Percentiles rank a stretch among this genome's conserved stretches.
Conservation (phyloP, 305 asterid genomes). For the Fraxinus sp. region DNA sequence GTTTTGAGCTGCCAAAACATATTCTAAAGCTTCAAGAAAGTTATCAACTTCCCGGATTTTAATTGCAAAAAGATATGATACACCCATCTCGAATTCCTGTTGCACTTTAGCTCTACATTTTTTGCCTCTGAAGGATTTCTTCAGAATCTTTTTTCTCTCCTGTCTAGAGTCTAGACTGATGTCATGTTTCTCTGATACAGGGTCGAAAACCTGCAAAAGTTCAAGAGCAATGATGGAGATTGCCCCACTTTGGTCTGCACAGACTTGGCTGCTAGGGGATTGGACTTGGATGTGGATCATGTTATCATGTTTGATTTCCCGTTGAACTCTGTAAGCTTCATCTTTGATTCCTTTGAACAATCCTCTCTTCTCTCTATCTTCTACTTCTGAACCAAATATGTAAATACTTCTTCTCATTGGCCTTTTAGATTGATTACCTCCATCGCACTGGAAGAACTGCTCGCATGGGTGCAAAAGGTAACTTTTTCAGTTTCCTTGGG, state of each 20-base stretch:
- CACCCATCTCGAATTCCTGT: background rate
- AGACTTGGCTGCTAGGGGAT: conserved; percentile 96
- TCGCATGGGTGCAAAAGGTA: conserved; percentile 99
- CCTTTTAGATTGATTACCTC: conserved; percentile 81
- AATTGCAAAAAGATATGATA: background rate
- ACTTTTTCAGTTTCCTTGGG: background rate
- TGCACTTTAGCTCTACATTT: background rate
- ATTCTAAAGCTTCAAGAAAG: background rate
- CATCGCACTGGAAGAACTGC: conserved; percentile 99
- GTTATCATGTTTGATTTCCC: conserved; percentile 99
- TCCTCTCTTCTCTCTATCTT: background rate
- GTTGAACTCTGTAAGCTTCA: conserved; percentile 73
- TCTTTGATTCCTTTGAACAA: background rate
- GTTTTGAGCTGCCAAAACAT: background rate
- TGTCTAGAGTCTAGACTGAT: conserved; percentile 18
- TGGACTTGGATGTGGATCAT: conserved; percentile 98
- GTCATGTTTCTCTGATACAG: conserved; percentile 38
- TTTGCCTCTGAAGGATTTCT: background rate
- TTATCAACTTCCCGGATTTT: conserved; percentile 13
- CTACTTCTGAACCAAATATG: conserved; percentile 8
- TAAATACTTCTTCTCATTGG: conserved; percentile 18
- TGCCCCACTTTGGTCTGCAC: conserved; percentile 99
- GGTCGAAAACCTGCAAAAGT: conserved; percentile 76
- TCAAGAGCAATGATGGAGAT: conserved; percentile 88
- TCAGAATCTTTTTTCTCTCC: background rate